Evolutionary conservation across 2,329 filamentous ascomycete genomes (phyloP).

Genomic region (Furcasterigmium sp.): DNA sequence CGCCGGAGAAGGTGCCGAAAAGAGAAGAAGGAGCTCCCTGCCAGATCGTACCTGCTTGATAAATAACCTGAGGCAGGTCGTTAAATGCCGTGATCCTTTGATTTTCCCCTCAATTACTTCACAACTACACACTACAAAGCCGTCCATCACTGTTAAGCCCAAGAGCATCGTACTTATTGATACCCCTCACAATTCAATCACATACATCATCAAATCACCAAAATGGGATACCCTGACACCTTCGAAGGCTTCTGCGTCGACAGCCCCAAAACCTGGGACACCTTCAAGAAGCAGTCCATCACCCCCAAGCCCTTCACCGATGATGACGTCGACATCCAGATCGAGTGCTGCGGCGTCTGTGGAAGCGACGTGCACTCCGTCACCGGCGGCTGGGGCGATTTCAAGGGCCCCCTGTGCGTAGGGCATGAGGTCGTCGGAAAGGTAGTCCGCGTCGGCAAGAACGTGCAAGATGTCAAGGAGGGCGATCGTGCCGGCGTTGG

Average conservation of each 20-base stretch:
- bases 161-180: no score
- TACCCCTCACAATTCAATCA: no score
- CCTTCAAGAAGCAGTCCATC: slow-evolving; percentile 30
- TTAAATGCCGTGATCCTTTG: no score
- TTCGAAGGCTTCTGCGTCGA: slow-evolving; percentile 38
- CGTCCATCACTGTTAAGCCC: no score
- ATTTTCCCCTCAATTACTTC: no score
- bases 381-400: slow-evolving; percentile 50
- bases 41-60: no score
- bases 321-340: slow-evolving; percentile 55
- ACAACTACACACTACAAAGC: no score
- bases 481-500: slow-evolving; percentile 63
- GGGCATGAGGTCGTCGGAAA: slow-evolving; percentile 58
- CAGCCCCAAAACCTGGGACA: slow-evolving; percentile 34
- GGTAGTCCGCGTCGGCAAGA: slow-evolving; percentile 40
- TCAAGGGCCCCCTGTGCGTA: slow-evolving; percentile 41
- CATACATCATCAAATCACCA: no score
- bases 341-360: slow-evolving; percentile 63
- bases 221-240: slow-evolving; percentile 41
- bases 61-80: no score
- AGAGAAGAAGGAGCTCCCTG: no score
- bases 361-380: slow-evolving; percentile 57
- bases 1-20: no score
- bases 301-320: slow-evolving; percentile 30
- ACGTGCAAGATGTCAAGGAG: slow-evolving; percentile 43